phyloP scores from a whole-genome alignment of 2,329 filamentous ascomycete species.

The Arthrobotrys conoides region DNA sequence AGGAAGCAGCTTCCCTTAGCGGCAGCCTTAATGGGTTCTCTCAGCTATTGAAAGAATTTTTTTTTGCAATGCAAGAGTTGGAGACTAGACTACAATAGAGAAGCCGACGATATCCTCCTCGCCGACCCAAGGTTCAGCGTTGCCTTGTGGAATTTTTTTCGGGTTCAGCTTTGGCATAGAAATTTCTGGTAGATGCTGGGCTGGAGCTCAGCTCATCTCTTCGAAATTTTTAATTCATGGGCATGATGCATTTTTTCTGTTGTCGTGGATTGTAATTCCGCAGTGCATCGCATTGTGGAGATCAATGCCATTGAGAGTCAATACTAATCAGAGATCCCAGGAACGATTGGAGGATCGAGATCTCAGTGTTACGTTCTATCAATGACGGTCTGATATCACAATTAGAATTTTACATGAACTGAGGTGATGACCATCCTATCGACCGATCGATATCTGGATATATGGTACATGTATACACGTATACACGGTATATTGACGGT shows the following conservation, averaged over 20 bases:
- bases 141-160: constrained; percentile 21
- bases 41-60: constrained; percentile 21
- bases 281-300: not conserved
- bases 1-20: constrained; percentile 42
- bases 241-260: not conserved
- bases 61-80: not conserved
- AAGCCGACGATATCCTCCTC: constrained; percentile 59
- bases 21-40: constrained; percentile 12
- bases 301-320: not conserved
- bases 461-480: not conserved
- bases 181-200: constrained; percentile 33
- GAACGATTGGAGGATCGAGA: not conserved
- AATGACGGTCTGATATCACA: not conserved
- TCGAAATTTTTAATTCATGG: not conserved
- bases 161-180: constrained; percentile 19
- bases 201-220: constrained; percentile 31
- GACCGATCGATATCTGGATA: not conserved
- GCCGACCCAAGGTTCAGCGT: constrained; percentile 56
- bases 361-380: not conserved
- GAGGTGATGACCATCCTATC: not conserved
- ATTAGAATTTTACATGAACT: not conserved
- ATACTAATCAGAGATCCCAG: not conserved
- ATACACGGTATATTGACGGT: not conserved
- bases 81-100: constrained; percentile 2
- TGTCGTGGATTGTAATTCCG: not conserved